A percentile compares a stretch with the other conserved stretches of the same genome.
Conservation (phyloP, 2,329 filamentous ascomycete genomes). For the Aspergillus brunneoviolaceus region DNA sequence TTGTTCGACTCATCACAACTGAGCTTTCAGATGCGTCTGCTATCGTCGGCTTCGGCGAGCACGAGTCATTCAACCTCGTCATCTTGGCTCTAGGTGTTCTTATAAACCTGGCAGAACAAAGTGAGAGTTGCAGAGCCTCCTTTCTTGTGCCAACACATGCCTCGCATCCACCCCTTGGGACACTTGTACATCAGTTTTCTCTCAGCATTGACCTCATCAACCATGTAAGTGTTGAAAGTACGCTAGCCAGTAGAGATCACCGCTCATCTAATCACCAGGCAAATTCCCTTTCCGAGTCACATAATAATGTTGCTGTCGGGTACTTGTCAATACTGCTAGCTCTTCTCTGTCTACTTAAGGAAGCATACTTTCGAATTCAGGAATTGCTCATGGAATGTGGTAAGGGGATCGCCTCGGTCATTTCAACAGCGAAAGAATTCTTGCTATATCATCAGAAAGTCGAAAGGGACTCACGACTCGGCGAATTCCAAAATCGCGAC, state of each 20-base stretch:
- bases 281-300: slow-evolving; percentile 64
- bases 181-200: slow-evolving; percentile 66
- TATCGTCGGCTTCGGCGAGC: slow-evolving; percentile 42
- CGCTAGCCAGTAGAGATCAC: slow-evolving; percentile 6
- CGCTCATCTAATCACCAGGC: slow-evolving; percentile 40
- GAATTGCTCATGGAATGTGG: slow-evolving; percentile 41
- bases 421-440: slow-evolving; percentile 63
- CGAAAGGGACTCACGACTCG: slow-evolving; percentile 47
- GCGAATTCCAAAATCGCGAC: slow-evolving; percentile 49
- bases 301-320: slow-evolving; percentile 78
- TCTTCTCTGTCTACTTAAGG: slow-evolving; percentile 66
- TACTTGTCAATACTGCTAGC: slow-evolving; percentile 84
- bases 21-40: slow-evolving; percentile 32
- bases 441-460: slow-evolving; percentile 60
- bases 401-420: slow-evolving; percentile 50
- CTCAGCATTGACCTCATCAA: slow-evolving; percentile 63
- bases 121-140: slow-evolving; percentile 58
- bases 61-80: slow-evolving; percentile 66
- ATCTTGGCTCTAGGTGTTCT: slow-evolving; percentile 77
- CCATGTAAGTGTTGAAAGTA: slow-evolving; percentile 57
- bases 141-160: slow-evolving; percentile 43
- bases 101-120: slow-evolving; percentile 86
- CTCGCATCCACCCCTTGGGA: slow-evolving; percentile 52
- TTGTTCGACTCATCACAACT: slow-evolving; percentile 38
- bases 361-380: slow-evolving; percentile 46